Base-by-base conservation (phyloP, 495 filamentous ascomycete genomes). In the Amphirosellinia nigrospora region DNA sequence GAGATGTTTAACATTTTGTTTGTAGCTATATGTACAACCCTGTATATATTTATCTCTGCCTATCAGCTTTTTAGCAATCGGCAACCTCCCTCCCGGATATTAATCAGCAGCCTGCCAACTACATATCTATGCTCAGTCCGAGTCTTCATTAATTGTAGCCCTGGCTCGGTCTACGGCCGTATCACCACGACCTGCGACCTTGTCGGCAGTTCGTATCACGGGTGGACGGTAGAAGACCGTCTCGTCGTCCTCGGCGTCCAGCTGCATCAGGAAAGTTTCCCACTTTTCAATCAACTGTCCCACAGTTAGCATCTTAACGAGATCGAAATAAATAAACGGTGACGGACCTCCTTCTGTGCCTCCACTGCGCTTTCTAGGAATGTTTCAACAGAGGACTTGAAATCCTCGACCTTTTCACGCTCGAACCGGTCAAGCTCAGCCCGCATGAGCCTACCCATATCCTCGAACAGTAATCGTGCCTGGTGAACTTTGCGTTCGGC, bases 341-440 rank as follows among this genome's bases (percentile, higher is more conserved):
- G 30, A 80, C 88, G 76, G 79, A 95, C 96, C 91, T 99, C 96
- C 82, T 99, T 99, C 84, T 99, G 96, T 63, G 93, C 96, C 82
- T 99, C 96, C 4, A 99, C 94, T 21, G 95, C 93, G 69, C 94
- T 92, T 82, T 99, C 96, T 72, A 99, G 83, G 79, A 95, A 99
- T 0, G 96, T 99, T 83, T 99, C 96, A 2, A 99, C 95, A 0
- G 93, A 96, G 70, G 91, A 94, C 84, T 98, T 99, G 82, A 99
- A 99, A 79, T 99, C 96, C 78, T 99, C 96, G 9, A 99, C 96
- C 84, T 99, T 99, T 83, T 99, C 96, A 73, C 88, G 88, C 83
- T 98, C 96, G 74, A 99, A 99, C 34, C 94, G 85, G 71, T 98
- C 96, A 69, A 99, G 84, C 80, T 99, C 96, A 36, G 84, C 83